Evolutionary conservation across 2,329 filamentous ascomycete genomes (phyloP).

Genomic region (Colletotrichum higginsianum): DNA sequence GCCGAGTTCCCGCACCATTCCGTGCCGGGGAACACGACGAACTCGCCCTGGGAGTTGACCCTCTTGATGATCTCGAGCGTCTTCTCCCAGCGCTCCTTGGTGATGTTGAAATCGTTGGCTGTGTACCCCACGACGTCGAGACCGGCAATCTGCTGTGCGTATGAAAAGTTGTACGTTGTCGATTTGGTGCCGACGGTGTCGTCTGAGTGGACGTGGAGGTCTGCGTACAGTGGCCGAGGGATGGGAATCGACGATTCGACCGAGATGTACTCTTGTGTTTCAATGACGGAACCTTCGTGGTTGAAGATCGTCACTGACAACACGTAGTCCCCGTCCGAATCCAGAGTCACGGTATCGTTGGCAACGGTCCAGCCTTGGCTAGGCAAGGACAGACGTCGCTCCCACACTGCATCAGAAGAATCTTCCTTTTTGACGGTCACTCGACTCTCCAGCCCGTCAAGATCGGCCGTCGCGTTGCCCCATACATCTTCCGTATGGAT

Average conservation of each 20-base stretch:
- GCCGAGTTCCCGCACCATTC: slow-evolving; percentile 55
- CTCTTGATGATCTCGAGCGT: slow-evolving; percentile 47
- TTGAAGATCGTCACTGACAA: slow-evolving; percentile 14
- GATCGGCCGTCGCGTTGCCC: slow-evolving; percentile 48
- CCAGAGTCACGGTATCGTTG: not conserved
- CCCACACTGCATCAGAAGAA: not conserved
- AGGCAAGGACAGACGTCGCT: slow-evolving; percentile 7
- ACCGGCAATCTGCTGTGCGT: slow-evolving; percentile 52
- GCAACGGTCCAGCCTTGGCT: slow-evolving; percentile 31
- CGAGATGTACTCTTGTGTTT: slow-evolving; percentile 43
- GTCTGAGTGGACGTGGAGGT: slow-evolving; percentile 55
- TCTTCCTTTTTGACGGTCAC: not conserved
- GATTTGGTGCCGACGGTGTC: slow-evolving; percentile 55
- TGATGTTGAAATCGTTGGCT: slow-evolving; percentile 57
- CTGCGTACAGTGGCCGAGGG: slow-evolving; percentile 49
- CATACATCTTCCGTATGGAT: slow-evolving; percentile 48
- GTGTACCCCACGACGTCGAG: slow-evolving; percentile 56
- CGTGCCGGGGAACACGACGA: slow-evolving; percentile 52
- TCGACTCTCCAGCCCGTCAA: slow-evolving; percentile 22
- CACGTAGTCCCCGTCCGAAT: slow-evolving; percentile 24
- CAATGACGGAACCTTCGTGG: not conserved
- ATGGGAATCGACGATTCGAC: slow-evolving; percentile 43
- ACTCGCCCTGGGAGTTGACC: slow-evolving; percentile 46
- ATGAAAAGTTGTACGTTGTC: slow-evolving; percentile 55
- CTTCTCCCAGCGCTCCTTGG: slow-evolving; percentile 49